Conservation (phyloP, 1,284 basidiomycete species). For the Ustilago hordei region DNA sequence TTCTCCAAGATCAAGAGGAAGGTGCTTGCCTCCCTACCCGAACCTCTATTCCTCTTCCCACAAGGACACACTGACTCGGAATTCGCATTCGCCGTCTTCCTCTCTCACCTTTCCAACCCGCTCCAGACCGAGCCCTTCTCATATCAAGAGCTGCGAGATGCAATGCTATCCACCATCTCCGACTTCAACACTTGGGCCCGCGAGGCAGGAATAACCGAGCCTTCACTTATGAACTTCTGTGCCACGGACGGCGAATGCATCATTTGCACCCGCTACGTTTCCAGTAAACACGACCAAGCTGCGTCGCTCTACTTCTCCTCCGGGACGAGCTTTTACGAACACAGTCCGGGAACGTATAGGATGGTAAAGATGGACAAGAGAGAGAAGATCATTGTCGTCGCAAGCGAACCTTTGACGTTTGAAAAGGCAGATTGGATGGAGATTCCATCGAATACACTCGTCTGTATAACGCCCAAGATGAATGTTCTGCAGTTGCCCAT, state of each 20-base stretch:
- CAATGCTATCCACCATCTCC: conserved; percentile 62
- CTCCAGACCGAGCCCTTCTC: conserved; percentile 35
- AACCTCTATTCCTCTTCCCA: conserved; percentile 61
- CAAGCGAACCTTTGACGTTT: conserved; percentile 65
- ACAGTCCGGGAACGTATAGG: conserved; percentile 69
- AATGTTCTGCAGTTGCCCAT: conserved; percentile 95
- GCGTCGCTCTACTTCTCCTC: conserved; percentile 96
- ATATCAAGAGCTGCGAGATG: conserved; percentile 53
- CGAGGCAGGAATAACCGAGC: conserved; percentile 71
- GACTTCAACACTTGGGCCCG: conserved; percentile 61
- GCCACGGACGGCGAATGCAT: conserved; percentile 94
- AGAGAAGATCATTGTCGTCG: conserved; percentile 87
- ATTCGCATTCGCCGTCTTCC: conserved; percentile 64
- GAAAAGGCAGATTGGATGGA: conserved; percentile 98
- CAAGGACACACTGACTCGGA: conserved; percentile 66
- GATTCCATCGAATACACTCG: conserved; percentile 90
- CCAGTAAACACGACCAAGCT: conserved; percentile 88
- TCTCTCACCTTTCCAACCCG: conserved; percentile 57
- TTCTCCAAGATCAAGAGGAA: conserved; percentile 62
- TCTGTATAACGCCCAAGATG: conserved; percentile 74
- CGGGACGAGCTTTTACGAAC: conserved; percentile 89
- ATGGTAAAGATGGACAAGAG: conserved; percentile 90
- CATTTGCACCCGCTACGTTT: conserved; percentile 93
- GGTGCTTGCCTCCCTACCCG: conserved; percentile 54
- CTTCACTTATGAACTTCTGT: conserved; percentile 94